Conservation (phyloP, 257 asterid species). For the Nicotiana attenuata region DNA sequence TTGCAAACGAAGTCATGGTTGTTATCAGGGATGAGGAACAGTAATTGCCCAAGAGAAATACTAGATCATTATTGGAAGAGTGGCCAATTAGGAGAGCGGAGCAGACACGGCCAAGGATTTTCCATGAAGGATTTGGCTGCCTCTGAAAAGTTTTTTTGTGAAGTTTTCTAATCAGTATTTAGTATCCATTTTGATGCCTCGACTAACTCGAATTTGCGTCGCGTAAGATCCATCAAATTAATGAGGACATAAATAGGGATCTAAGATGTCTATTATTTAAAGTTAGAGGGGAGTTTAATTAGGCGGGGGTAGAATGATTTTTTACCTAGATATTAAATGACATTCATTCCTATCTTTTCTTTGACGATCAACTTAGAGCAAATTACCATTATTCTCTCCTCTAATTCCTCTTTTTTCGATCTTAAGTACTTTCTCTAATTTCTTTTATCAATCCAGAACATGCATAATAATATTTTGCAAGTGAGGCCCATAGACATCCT, state of each 20-base stretch:
- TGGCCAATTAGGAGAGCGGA: not conserved
- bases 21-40: not conserved
- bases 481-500: not conserved
- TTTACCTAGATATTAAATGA: not conserved
- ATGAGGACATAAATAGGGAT: too few relatives aligned
- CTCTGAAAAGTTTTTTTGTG: too few relatives aligned
- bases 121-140: not conserved
- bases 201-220: too few relatives aligned
- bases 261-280: not conserved
- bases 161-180: too few relatives aligned
- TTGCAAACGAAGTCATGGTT: not conserved
- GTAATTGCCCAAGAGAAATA: not conserved
- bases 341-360: not conserved
- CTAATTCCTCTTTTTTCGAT: not conserved
- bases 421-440: not conserved
- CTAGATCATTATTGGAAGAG: not conserved
- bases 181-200: too few relatives aligned
- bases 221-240: too few relatives aligned
- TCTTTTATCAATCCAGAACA: not conserved
- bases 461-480: not conserved
- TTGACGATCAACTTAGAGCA: not conserved
- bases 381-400: not conserved
- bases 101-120: not conserved
- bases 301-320: not conserved
- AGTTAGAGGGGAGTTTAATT: not conserved